Evolutionary conservation across 768 basidiomycete species (phyloP).

Genomic region (Hirschioporus abietinus): DNA sequence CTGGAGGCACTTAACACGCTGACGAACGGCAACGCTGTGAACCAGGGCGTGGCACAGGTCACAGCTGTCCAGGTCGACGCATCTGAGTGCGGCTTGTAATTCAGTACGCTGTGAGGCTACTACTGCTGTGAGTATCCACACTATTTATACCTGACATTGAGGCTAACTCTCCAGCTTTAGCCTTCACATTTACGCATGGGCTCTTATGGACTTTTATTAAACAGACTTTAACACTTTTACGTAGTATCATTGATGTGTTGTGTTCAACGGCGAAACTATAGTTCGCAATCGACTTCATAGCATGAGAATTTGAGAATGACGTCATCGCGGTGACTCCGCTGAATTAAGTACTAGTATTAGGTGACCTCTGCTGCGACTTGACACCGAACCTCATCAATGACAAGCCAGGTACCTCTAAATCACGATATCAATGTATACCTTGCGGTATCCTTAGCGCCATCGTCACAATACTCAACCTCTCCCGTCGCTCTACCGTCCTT

Average conservation of each 20-base stretch:
- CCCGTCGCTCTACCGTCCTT: conserved; percentile 30
- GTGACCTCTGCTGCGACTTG: neutral
- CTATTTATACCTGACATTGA: neutral
- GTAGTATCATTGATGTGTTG: neutral
- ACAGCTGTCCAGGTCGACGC: conserved; percentile 36
- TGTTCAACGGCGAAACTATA: too few relatives aligned
- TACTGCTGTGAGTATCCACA: neutral
- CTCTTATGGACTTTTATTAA: neutral
- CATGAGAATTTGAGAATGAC: neutral
- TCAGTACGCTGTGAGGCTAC: neutral
- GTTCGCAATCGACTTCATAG: too few relatives aligned
- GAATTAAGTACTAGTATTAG: too few relatives aligned
- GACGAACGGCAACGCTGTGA: conserved; percentile 40
- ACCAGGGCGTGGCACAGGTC: conserved; percentile 44
- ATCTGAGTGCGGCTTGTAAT: conserved; percentile 46
- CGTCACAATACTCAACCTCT: conserved; percentile 26
- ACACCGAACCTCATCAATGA: neutral
- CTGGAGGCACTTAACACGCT: conserved; percentile 49
- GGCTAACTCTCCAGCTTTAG: neutral
- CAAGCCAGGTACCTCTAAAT: conserved; percentile 21
- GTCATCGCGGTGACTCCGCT: neutral
- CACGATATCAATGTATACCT: conserved; percentile 37
- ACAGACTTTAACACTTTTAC: neutral
- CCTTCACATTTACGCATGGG: neutral
- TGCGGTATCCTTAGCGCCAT: conserved; percentile 34